Percentiles rank a stretch among this genome's conserved stretches.
phyloP scores from a whole-genome alignment of 805 yeast genomes.

The Barnettozyma siamensis region DNA sequence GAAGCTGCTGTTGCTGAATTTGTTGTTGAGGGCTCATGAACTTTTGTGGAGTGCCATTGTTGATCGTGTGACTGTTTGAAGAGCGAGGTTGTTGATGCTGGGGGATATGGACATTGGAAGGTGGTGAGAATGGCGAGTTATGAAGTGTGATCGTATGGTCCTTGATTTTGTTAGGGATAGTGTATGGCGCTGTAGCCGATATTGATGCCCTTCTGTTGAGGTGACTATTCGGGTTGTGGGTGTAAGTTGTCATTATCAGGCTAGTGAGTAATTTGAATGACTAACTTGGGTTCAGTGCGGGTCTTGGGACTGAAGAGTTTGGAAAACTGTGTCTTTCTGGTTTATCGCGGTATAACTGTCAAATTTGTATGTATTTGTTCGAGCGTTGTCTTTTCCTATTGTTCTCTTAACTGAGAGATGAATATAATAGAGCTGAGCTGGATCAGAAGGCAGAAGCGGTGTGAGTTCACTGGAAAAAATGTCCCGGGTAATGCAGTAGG shows the following conservation, averaged over 20 bases:
- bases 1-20: conserved; percentile 3
- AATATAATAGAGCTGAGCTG: too few species aligned
- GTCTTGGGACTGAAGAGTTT: neutral
- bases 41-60: conserved; percentile 1
- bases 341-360: too few species aligned
- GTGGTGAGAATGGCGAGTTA: conserved; percentile 20
- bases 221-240: conserved; percentile 18
- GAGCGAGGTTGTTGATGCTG: conserved; percentile 10
- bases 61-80: conserved; percentile 5
- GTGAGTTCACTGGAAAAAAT: too few species aligned
- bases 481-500: too few species aligned
- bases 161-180: conserved; percentile 26
- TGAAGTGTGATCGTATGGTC: neutral
- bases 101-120: conserved; percentile 14
- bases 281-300: too few species aligned
- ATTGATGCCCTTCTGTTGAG: conserved; percentile 31
- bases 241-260: conserved; percentile 8
- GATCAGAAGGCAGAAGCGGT: too few species aligned
- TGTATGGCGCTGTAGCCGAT: conserved; percentile 32
- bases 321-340: too few species aligned
- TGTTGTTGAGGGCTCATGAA: conserved; percentile 1
- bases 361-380: neutral
- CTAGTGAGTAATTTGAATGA: too few species aligned
- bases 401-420: neutral
- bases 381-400: neutral